Conservation (phyloP, 192 early-diverging fungal genomes). For the Geosiphon pyriformis region DNA sequence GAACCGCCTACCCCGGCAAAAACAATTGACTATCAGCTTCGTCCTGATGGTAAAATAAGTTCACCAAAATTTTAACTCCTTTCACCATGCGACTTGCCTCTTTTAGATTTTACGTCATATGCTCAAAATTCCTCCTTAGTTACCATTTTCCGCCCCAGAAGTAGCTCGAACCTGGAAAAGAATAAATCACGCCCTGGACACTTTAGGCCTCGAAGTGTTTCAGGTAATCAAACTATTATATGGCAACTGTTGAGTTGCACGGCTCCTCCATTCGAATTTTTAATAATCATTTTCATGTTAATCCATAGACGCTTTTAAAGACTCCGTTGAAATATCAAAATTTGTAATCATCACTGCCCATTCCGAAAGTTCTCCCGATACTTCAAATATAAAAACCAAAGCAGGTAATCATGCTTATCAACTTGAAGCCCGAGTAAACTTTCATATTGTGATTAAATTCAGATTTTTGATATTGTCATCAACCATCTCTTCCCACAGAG, state of each 20-base stretch:
- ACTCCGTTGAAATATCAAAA: too few species aligned
- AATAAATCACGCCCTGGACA: neutral
- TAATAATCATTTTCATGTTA: too few species aligned
- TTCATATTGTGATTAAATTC: neutral
- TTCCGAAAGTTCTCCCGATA: neutral
- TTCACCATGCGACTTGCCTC: too few species aligned
- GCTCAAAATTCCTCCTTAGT: neutral
- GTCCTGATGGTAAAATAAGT: neutral
- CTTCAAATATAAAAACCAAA: neutral
- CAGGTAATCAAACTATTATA: neutral
- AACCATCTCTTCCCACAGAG: neutral
- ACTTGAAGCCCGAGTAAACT: neutral
- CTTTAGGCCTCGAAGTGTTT: neutral
- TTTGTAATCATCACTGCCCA: too few species aligned
- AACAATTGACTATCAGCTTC: neutral
- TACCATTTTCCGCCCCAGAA: neutral
- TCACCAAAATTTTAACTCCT: neutral
- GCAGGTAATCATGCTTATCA: neutral
- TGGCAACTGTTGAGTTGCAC: neutral
- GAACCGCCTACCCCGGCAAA: too few species aligned
- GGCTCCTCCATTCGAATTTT: too few species aligned
- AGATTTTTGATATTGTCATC: neutral
- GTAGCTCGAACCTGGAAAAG: neutral
- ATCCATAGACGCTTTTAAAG: neutral
- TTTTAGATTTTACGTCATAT: too few species aligned